Conservation (phyloP, 352 stramenopile species). For the Phytophthora idaei region DNA sequence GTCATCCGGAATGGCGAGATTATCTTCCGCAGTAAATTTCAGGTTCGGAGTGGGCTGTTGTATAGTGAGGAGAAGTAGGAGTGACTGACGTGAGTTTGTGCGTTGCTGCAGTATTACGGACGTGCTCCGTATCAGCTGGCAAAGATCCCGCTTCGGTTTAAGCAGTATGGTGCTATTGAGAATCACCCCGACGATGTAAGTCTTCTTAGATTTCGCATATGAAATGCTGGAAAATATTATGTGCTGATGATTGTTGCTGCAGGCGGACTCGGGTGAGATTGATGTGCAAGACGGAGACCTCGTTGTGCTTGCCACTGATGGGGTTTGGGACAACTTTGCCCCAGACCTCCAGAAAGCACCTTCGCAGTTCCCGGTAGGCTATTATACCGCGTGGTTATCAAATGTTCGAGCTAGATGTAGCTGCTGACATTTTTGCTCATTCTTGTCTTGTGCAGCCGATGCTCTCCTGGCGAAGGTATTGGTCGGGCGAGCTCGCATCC, state of each 20-base stretch:
- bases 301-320: slow-evolving; percentile 81
- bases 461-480: slow-evolving; percentile 66
- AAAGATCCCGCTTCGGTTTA: slow-evolving; percentile 77
- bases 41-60: slow-evolving; percentile 30
- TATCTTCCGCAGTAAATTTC: slow-evolving; percentile 79
- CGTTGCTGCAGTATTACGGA: slow-evolving; percentile 58
- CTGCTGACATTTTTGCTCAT: slow-evolving; percentile 7
- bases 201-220: background rate
- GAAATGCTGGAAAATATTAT: background rate
- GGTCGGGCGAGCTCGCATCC: slow-evolving; percentile 60
- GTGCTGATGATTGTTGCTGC: slow-evolving; percentile 8
- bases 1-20: slow-evolving; percentile 69
- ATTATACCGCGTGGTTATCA: background rate
- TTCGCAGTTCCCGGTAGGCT: slow-evolving; percentile 62
- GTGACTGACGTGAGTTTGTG: slow-evolving; percentile 3
- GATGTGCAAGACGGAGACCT: slow-evolving; percentile 78
- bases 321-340: slow-evolving; percentile 85
- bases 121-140: slow-evolving; percentile 78
- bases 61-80: background rate
- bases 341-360: slow-evolving; percentile 52
- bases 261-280: slow-evolving; percentile 76
- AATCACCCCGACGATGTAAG: slow-evolving; percentile 75
- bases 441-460: slow-evolving; percentile 45
- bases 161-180: slow-evolving; percentile 79
- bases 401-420: background rate